Conservation (phyloP, 495 filamentous ascomycete species). For the Penicillium salamii region DNA sequence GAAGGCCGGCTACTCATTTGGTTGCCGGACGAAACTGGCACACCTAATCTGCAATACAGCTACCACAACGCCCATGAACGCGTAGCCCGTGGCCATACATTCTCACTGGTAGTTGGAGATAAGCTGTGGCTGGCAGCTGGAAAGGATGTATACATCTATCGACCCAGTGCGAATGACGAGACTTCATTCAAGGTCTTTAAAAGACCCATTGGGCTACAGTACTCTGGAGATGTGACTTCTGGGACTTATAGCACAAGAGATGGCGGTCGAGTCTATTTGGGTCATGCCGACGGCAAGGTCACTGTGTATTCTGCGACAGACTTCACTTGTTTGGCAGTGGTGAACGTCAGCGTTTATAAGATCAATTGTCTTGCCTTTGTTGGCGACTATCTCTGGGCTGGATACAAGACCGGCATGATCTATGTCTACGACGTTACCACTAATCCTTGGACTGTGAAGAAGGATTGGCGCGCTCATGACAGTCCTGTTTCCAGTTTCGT, state of each 20-base stretch:
- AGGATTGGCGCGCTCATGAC: constrained; percentile 91
- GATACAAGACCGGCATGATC: constrained; percentile 92
- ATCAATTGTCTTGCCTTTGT: constrained; percentile 85
- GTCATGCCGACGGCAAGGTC: constrained; percentile 90
- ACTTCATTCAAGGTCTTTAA: constrained; percentile 68
- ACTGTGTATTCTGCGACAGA: constrained; percentile 79
- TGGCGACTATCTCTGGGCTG: constrained; percentile 87
- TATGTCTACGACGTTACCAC: constrained; percentile 84
- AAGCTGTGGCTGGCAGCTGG: constrained; percentile 86
- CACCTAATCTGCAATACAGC: constrained; percentile 65
- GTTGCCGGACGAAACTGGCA: constrained; percentile 72
- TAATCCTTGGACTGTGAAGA: constrained; percentile 83
- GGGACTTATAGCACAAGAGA: constrained; percentile 71
- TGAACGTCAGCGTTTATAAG: constrained; percentile 91
- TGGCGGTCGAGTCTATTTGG: constrained; percentile 81
- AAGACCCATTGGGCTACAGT: constrained; percentile 61
- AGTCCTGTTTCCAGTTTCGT: constrained; percentile 74
- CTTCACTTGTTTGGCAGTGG: constrained; percentile 69
- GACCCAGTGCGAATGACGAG: constrained; percentile 64
- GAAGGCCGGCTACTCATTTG: constrained; percentile 85
- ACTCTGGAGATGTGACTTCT: constrained; percentile 83
- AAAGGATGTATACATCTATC: constrained; percentile 82
- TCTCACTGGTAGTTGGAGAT: constrained; percentile 77
- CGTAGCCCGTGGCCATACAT: constrained; percentile 77
- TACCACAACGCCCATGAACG: constrained; percentile 63